Conservation (phyloP, 441 rosid genomes). For the Populus hybrid region DNA sequence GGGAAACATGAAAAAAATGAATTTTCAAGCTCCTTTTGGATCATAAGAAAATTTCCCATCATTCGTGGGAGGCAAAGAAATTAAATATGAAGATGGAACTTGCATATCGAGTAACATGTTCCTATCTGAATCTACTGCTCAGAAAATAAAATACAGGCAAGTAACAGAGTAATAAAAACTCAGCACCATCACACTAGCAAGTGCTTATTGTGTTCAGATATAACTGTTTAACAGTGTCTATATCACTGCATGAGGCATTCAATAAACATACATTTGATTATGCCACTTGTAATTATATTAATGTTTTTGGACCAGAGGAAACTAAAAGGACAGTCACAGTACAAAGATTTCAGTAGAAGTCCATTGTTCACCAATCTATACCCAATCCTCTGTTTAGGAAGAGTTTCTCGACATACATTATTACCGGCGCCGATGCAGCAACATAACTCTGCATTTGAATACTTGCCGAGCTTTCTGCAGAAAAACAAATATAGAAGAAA, state of each 20-base stretch:
- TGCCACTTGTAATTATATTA: neutral
- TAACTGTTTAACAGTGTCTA: neutral
- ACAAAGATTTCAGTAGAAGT: neutral
- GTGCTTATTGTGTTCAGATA: neutral
- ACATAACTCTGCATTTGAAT: slow-evolving; percentile 65
- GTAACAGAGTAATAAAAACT: neutral
- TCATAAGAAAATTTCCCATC: too few relatives aligned
- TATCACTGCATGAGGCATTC: neutral
- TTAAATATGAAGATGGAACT: too few relatives aligned
- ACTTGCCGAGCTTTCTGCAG: slow-evolving; percentile 65
- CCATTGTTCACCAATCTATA: slow-evolving; percentile 63
- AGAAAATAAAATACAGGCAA: too few relatives aligned
- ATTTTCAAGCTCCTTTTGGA: too few relatives aligned
- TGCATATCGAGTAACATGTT: too few relatives aligned
- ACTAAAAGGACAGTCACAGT: neutral
- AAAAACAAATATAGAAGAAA: neutral
- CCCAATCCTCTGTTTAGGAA: slow-evolving; percentile 69
- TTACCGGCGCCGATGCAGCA: slow-evolving; percentile 49
- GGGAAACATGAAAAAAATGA: too few relatives aligned
- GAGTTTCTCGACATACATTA: slow-evolving; percentile 60
- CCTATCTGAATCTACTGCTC: too few relatives aligned
- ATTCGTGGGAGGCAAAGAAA: too few relatives aligned
- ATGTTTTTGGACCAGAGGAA: neutral
- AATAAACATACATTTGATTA: neutral
- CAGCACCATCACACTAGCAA: neutral